Conservation (phyloP, 225 moss, liverwort and hornwort genomes). For the Ulota crispa region DNA sequence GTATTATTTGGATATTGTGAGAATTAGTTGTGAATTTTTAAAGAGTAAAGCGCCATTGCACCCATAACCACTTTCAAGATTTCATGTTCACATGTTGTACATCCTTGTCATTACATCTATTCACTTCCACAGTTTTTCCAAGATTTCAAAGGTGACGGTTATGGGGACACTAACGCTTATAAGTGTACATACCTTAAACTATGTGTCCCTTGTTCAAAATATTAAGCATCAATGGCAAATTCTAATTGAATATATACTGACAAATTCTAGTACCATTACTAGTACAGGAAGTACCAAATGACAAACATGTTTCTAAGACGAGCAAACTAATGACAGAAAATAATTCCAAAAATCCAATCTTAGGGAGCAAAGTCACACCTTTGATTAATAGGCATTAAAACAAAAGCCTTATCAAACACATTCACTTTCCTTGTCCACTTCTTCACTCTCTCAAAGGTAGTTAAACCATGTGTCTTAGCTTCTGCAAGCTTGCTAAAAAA, state of each 20-base stretch:
- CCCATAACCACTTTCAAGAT: too few species aligned
- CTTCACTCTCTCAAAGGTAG: conserved; percentile 64
- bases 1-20: too few species aligned
- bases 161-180: too few species aligned
- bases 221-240: not conserved
- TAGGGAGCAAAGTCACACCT: conserved; percentile 37
- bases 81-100: too few species aligned
- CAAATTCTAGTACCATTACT: not conserved
- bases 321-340: not conserved
- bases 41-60: too few species aligned
- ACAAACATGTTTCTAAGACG: not conserved
- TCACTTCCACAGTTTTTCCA: too few species aligned
- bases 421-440: conserved; percentile 68
- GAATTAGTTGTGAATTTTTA: too few species aligned
- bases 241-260: not conserved
- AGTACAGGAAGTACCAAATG: not conserved
- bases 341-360: not conserved
- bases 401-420: conserved; percentile 55
- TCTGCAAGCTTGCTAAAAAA: conserved; percentile 69
- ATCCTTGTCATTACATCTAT: too few species aligned
- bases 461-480: conserved; percentile 24
- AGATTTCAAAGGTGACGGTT: too few species aligned
- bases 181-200: too few species aligned
- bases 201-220: not conserved
- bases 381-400: conserved; percentile 65